phyloP scores from a whole-genome alignment of 352 stramenopile species.

The Phytopythium delawarense region DNA sequence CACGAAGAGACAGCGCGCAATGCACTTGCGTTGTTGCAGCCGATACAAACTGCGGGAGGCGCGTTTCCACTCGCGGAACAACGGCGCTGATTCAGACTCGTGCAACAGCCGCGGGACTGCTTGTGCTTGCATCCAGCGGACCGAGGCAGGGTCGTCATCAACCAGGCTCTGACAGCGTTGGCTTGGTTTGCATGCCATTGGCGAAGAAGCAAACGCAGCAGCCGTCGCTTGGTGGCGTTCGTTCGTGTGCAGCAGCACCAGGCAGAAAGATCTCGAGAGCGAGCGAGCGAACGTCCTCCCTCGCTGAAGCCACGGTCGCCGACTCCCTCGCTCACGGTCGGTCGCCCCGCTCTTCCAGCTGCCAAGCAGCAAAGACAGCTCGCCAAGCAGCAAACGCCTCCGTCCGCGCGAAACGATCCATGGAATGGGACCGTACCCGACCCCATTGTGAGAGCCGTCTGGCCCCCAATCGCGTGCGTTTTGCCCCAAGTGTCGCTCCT shows the following conservation, averaged over 20 bases:
- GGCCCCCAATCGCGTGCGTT: no score
- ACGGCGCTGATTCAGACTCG: neutral
- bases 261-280: neutral
- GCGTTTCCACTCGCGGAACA: neutral
- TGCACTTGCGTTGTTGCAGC: neutral
- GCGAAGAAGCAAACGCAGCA: no score
- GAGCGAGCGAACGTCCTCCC: neutral
- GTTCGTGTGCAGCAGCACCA: neutral
- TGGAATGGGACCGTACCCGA: neutral
- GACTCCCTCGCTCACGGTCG: neutral
- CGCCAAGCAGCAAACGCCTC: neutral
- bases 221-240: neutral
- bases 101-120: neutral
- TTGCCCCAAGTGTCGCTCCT: no score
- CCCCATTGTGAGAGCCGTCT: no score
- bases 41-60: neutral
- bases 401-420: neutral
- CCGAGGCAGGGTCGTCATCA: neutral
- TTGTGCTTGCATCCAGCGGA: neutral
- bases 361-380: neutral
- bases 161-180: neutral
- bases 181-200: no score
- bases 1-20: no score
- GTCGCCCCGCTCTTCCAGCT: neutral
- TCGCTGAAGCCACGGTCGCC: neutral